Percentiles rank a stretch among this genome's conserved stretches.
Conservation (phyloP, 805 yeast genomes). For the Candida sphagnicola region DNA sequence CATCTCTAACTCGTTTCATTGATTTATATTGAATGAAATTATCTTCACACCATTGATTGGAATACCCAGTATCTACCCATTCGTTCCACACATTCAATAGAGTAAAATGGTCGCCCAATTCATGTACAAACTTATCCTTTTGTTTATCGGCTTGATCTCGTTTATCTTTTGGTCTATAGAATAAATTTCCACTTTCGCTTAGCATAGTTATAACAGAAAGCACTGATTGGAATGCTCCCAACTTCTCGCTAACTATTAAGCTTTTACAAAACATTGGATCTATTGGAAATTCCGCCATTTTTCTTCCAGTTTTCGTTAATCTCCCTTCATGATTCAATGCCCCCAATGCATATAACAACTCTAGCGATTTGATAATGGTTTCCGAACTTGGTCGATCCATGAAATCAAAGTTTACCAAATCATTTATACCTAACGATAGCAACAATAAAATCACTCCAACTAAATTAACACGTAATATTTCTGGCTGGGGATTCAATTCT, state of each 20-base stretch:
- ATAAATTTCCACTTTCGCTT: constrained; percentile 69
- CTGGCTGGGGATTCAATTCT: constrained; percentile 80
- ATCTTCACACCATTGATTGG: constrained; percentile 81
- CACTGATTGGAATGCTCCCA: constrained; percentile 63
- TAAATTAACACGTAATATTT: constrained; percentile 81
- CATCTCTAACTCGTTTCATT: constrained; percentile 61
- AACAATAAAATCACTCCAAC: constrained; percentile 71
- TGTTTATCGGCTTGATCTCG: constrained; percentile 63
- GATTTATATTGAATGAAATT: constrained; percentile 76
- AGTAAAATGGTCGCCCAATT: constrained; percentile 76
- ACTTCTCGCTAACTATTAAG: constrained; percentile 57
- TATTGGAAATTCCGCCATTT: constrained; percentile 89
- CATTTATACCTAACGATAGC: constrained; percentile 80
- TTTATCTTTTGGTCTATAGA: constrained; percentile 66
- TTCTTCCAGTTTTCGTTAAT: constrained; percentile 70
- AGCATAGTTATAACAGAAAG: constrained; percentile 79
- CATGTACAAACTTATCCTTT: constrained; percentile 49
- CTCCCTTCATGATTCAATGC: constrained; percentile 80
- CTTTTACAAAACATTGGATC: constrained; percentile 87
- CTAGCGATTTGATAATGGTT: constrained; percentile 70
- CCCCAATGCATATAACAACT: constrained; percentile 78
- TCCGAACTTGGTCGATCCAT: constrained; percentile 85
- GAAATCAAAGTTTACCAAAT: constrained; percentile 78
- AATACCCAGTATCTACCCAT: constrained; percentile 67
- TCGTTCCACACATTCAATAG: constrained; percentile 70